Conservation (phyloP, 805 yeast species). For the Candida orba region DNA sequence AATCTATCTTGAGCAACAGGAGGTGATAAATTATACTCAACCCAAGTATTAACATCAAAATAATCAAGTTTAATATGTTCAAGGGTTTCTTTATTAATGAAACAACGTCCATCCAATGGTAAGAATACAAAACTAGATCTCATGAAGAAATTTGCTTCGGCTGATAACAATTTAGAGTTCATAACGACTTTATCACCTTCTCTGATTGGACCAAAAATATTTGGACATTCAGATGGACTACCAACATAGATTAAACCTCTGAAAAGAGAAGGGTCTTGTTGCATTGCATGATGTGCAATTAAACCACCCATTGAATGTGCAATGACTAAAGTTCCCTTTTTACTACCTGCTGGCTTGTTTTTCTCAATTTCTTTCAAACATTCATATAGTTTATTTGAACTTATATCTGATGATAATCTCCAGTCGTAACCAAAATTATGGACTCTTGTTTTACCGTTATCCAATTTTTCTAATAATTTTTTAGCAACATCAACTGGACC, state of each 20-base stretch:
- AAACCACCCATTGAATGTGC: slow-evolving; percentile 96
- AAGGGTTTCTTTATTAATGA: slow-evolving; percentile 53
- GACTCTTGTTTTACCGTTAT: slow-evolving; percentile 53
- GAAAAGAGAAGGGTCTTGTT: slow-evolving; percentile 56
- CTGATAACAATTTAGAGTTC: slow-evolving; percentile 66
- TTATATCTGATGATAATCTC: slow-evolving; percentile 64
- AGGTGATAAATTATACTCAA: slow-evolving; percentile 66
- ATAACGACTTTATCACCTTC: slow-evolving; percentile 75
- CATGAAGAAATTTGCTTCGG: slow-evolving; percentile 83
- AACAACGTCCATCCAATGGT: slow-evolving; percentile 70
- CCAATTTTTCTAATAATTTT: slow-evolving; percentile 48
- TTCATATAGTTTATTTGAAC: slow-evolving; percentile 44
- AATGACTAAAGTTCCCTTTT: slow-evolving; percentile 56
- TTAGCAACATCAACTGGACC: slow-evolving; percentile 83
- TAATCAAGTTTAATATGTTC: slow-evolving; percentile 62
- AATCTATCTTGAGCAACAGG: slow-evolving; percentile 40
- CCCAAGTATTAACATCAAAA: slow-evolving; percentile 79
- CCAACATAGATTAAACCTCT: slow-evolving; percentile 80
- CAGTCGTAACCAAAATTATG: slow-evolving; percentile 90
- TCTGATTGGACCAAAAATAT: slow-evolving; percentile 79
- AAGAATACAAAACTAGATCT: slow-evolving; percentile 74
- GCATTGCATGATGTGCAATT: slow-evolving; percentile 73
- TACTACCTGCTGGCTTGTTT: slow-evolving; percentile 35
- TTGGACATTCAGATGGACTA: slow-evolving; percentile 75
- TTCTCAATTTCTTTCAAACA: slow-evolving; percentile 36